Evolutionary conservation across 352 stramenopile species (phyloP).

Genomic region (Lagenidium sp.): DNA sequence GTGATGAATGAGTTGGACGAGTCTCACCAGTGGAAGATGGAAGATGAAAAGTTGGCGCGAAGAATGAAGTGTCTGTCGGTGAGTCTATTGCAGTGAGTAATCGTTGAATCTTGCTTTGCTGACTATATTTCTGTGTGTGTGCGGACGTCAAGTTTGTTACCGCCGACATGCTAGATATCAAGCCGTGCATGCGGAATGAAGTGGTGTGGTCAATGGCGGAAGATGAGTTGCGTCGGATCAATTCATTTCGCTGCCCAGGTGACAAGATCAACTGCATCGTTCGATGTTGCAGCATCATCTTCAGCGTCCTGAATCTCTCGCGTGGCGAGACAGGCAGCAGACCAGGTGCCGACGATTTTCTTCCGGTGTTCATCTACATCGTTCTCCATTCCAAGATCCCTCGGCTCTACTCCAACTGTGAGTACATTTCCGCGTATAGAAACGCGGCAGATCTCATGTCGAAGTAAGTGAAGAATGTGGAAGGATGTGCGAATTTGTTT

Average conservation of each 20-base stretch:
- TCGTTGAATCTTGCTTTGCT: background rate
- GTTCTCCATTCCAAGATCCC: constrained; percentile 86
- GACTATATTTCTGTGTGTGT: background rate
- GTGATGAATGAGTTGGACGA: constrained; percentile 64
- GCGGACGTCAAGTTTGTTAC: constrained; percentile 47
- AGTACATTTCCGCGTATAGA: constrained; percentile 87
- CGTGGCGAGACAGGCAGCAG: constrained; percentile 54
- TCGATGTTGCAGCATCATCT: constrained; percentile 85
- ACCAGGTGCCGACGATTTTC: constrained; percentile 84
- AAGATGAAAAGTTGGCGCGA: constrained; percentile 59
- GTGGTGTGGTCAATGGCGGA: constrained; percentile 85
- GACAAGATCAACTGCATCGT: constrained; percentile 91
- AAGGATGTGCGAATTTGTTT: too few relatives aligned
- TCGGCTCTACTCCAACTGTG: constrained; percentile 82
- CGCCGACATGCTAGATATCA: constrained; percentile 87
- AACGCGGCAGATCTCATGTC: constrained; percentile 87
- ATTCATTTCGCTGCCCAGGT: constrained; percentile 67
- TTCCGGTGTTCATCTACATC: constrained; percentile 91
- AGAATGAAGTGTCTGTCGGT: constrained; percentile 83
- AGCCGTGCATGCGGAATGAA: constrained; percentile 85
- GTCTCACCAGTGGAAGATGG: constrained; percentile 54
- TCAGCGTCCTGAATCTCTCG: constrained; percentile 80
- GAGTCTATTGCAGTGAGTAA: constrained; percentile 6
- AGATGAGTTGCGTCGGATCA: constrained; percentile 87
- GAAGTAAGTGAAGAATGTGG: constrained; percentile 62